Evolutionary conservation across 768 basidiomycete genomes (phyloP).

Genomic region (Grammothele lineata): DNA sequence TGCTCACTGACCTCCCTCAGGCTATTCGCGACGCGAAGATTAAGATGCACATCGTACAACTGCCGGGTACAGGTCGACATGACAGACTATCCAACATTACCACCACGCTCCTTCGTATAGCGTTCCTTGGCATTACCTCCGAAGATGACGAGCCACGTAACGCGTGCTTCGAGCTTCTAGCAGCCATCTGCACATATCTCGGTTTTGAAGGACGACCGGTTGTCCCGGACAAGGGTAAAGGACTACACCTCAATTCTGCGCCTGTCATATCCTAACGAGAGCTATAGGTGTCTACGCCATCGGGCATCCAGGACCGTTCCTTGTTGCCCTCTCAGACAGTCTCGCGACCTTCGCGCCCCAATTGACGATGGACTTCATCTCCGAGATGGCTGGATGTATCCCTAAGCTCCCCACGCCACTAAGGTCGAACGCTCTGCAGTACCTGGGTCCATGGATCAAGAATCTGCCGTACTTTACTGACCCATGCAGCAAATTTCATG

Average conservation of each 20-base stretch:
- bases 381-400: conserved; percentile 75
- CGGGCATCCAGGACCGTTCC: conserved; percentile 59
- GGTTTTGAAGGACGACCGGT: conserved; percentile 71
- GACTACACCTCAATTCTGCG: not conserved
- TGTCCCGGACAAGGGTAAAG: conserved; percentile 65
- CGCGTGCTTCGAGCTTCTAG: conserved; percentile 76
- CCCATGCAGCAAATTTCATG: conserved; percentile 62
- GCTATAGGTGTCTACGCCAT: conserved; percentile 63
- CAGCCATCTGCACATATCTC: conserved; percentile 72
- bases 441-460: conserved; percentile 85
- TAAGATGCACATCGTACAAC: conserved; percentile 52
- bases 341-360: conserved; percentile 73
- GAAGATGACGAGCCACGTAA: conserved; percentile 73
- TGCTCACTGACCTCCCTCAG: conserved; percentile 32
- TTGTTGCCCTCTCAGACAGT: conserved; percentile 63
- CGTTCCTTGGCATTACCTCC: conserved; percentile 72
- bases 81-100: conserved; percentile 81
- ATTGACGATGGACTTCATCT: conserved; percentile 82
- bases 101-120: conserved; percentile 82
- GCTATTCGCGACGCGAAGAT: conserved; percentile 74
- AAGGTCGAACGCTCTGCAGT: conserved; percentile 71
- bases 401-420: conserved; percentile 43
- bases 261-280: too few species aligned
- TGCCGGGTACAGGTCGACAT: conserved; percentile 56
- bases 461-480: conserved; percentile 72